Evolutionary conservation across 2,329 filamentous ascomycete genomes (phyloP).

Genomic region (Diaporthe citriasiana): DNA sequence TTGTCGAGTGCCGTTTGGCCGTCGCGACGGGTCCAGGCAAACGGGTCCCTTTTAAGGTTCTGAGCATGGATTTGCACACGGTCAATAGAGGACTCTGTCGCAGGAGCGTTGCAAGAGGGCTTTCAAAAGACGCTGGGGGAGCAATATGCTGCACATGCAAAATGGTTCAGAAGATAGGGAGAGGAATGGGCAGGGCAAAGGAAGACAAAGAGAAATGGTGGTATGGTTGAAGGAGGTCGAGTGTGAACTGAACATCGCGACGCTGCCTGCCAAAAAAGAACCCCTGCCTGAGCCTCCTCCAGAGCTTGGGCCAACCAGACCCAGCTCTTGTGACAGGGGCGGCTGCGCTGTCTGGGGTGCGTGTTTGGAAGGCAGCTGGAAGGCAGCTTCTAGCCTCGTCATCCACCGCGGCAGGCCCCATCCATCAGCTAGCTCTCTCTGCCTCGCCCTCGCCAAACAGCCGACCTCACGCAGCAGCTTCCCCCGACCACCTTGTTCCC

Average conservation of each 20-base stretch:
- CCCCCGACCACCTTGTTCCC: conserved; percentile 34
- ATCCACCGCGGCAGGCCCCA: conserved; percentile 57
- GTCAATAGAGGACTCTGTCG: not conserved
- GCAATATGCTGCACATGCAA: conserved; percentile 11
- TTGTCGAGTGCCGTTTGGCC: conserved; percentile 51
- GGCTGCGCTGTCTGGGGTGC: conserved; percentile 35
- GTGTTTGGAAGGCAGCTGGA: conserved; percentile 39
- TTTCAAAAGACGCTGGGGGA: not conserved
- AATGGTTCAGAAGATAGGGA: not conserved
- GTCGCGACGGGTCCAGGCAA: conserved; percentile 41
- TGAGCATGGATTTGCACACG: conserved; percentile 33
- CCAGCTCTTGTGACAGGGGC: conserved; percentile 26
- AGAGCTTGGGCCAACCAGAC: conserved; percentile 40
- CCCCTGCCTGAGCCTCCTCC: conserved; percentile 43
- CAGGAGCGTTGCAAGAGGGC: not conserved
- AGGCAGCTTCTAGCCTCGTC: conserved; percentile 70
- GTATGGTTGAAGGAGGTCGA: conserved; percentile 6
- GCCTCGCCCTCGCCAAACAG: conserved; percentile 41
- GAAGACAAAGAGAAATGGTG: conserved; percentile 32
- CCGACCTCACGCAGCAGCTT: conserved; percentile 41
- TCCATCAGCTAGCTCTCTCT: conserved; percentile 47
- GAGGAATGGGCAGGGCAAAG: conserved; percentile 1
- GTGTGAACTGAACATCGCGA: conserved; percentile 36
- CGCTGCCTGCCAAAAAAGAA: conserved; percentile 39
- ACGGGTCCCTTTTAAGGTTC: conserved; percentile 33